These are phyloP conservation scores for Daldinia concentrica DNA, from an alignment of 495 filamentous ascomycete genomes.

Conservation along the genomic window DNA sequence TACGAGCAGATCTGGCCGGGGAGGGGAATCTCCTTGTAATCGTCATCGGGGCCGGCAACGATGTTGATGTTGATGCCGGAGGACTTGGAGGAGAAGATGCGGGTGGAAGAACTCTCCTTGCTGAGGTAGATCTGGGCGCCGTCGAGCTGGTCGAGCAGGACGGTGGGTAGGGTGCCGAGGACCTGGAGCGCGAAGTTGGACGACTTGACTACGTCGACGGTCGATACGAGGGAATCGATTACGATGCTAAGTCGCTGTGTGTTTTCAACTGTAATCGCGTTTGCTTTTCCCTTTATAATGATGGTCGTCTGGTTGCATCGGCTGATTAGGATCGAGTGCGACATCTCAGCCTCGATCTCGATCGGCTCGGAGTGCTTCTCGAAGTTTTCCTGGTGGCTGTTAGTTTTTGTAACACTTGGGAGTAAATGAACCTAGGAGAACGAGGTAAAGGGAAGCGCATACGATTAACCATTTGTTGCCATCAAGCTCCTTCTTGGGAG, in stretches of 20 bases:
- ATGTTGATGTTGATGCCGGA: conserved; percentile 86
- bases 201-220: conserved; percentile 92
- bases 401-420: conserved; percentile 9
- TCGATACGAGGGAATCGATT: conserved; percentile 87
- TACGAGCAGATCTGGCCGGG: conserved; percentile 91
- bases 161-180: conserved; percentile 80
- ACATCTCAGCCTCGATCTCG: conserved; percentile 78
- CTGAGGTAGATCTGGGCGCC: conserved; percentile 86
- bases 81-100: conserved; percentile 89
- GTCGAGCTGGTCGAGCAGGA: conserved; percentile 93
- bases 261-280: conserved; percentile 93
- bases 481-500: conserved; percentile 88
- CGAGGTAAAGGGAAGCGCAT: conserved; percentile 33
- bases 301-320: conserved; percentile 91
- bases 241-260: conserved; percentile 83
- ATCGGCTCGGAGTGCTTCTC: conserved; percentile 77
- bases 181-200: conserved; percentile 93
- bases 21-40: conserved; percentile 84
- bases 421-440: not conserved
- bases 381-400: conserved; percentile 76
- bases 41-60: conserved; percentile 70
- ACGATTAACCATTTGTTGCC: conserved; percentile 95
- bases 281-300: conserved; percentile 89
- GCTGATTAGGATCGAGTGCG: conserved; percentile 91
- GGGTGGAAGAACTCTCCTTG: conserved; percentile 76